phyloP scores from a whole-genome alignment of 495 filamentous ascomycete genomes.

The Aspergillus coremiiformis region DNA sequence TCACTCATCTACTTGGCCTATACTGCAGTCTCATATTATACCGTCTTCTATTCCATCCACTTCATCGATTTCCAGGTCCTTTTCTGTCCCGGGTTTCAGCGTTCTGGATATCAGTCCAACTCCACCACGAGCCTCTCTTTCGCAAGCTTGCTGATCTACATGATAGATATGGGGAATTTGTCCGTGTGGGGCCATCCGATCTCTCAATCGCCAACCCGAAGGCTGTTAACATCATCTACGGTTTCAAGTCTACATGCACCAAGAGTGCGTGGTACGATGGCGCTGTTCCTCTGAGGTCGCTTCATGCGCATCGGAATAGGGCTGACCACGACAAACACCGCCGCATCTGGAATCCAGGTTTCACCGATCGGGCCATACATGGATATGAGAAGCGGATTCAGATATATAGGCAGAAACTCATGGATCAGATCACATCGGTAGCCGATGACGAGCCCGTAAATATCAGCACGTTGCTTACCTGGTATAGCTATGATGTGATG shows the following conservation, averaged over 20 bases:
- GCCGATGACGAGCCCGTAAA: conserved; percentile 5
- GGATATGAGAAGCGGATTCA: conserved; percentile 27
- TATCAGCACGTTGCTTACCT: conserved; percentile 23
- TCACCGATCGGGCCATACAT: conserved; percentile 25
- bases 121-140: conserved; percentile 18
- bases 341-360: conserved; percentile 28
- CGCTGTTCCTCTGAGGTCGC: conserved; percentile 19
- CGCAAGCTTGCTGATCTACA: conserved; percentile 27
- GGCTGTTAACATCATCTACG: conserved; percentile 26
- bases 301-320: conserved; percentile 30
- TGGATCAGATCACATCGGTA: conserved; percentile 1
- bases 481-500: conserved; percentile 35
- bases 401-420: conserved; percentile 17
- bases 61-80: conserved; percentile 31
- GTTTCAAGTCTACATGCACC: conserved; percentile 22
- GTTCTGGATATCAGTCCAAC: neutral
- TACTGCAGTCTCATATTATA: conserved; percentile 28
- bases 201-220: conserved; percentile 31
- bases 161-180: conserved; percentile 31
- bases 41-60: conserved; percentile 25
- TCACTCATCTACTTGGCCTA: conserved; percentile 22
- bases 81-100: neutral
- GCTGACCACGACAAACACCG: conserved; percentile 26
- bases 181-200: conserved; percentile 26
- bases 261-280: conserved; percentile 36